Base-by-base conservation (phyloP, 306 rosid species). In the Dryas drummondii region DNA sequence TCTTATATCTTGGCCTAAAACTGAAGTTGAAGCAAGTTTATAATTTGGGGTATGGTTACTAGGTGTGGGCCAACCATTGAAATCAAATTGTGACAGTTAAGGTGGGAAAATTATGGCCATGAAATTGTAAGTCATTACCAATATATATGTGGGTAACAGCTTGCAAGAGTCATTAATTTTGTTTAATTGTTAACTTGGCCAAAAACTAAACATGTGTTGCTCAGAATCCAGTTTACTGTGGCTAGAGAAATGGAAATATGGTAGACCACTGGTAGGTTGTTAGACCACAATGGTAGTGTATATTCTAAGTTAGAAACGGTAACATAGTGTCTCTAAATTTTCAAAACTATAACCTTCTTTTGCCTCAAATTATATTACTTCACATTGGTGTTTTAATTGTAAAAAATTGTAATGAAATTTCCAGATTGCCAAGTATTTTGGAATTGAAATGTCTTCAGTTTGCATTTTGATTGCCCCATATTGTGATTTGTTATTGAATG, bases 111-210 rank as follows among this genome's bases (percentile, higher is more conserved):
- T 52, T 52, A n/a, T 52, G 13, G 3, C 56, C 56, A 52, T 52
- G 17, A 15, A 52, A 5, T 52, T 52, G n/a, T 5, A 5, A 14
- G 22, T 22, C 22, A 22, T 22, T 0, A 22, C 22, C 22, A 22
- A 22, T 22, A 22, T 22, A 22, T 22, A 22, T 22, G 22, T 22
- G 22, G 56, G 17, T 52, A 52, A 52, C 64, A 26, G 14, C 64
- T 58, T 26, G 64, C 64, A 58, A 58, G 42, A 58, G 64, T 58
- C 64, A 26, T 22, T 22, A 58, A 58, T 41, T 22, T 58, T 58
- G 40, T 58, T 26, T 22, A 9, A 58, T 10, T 10, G 15, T 58
- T 58, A 59, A 59, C 41, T 26, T 22, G 26, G n/a, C n/a, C 5
- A 2, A 11, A 59, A 59, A 59, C 27, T 59, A 59, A 59, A 59